phyloP scores from a whole-genome alignment of 176 grass and related monocot species.

The Sorghum bicolor region DNA sequence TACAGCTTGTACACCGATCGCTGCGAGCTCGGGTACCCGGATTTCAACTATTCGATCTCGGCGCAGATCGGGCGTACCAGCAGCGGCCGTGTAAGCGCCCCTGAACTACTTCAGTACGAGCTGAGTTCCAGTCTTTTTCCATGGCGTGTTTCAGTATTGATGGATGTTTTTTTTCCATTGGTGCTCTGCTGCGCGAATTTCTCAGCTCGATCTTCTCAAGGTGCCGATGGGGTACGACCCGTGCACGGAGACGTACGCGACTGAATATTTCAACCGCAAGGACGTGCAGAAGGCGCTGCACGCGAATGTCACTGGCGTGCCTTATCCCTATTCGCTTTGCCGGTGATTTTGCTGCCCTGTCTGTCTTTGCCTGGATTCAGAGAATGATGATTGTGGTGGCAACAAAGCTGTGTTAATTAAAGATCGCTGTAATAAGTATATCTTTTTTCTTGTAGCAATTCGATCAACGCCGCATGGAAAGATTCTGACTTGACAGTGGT shows the following conservation, averaged over 20 bases:
- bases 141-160: neutral
- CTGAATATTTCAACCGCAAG: conserved; percentile 38
- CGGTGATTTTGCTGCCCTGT: neutral
- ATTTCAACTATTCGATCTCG: neutral
- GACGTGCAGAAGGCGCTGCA: conserved; percentile 56
- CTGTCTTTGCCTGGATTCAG: neutral
- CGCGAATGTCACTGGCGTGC: neutral
- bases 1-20: conserved; percentile 50
- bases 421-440: neutral
- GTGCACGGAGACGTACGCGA: conserved; percentile 29
- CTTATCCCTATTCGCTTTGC: conserved; percentile 28
- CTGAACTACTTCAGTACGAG: neutral
- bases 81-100: conserved; percentile 25
- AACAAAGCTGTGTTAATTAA: no score
- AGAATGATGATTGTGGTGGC: no score
- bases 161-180: neutral
- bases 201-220: conserved; percentile 15
- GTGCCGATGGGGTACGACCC: conserved; percentile 45
- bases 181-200: neutral
- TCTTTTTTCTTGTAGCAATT: neutral
- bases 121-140: neutral
- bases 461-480: conserved; percentile 23
- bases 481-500: conserved; percentile 44
- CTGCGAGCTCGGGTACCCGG: conserved; percentile 40
- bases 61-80: neutral